These are phyloP conservation scores for Carallia pectinifolia DNA, from an alignment of 345 rosid genomes.

Conservation along the genomic window DNA sequence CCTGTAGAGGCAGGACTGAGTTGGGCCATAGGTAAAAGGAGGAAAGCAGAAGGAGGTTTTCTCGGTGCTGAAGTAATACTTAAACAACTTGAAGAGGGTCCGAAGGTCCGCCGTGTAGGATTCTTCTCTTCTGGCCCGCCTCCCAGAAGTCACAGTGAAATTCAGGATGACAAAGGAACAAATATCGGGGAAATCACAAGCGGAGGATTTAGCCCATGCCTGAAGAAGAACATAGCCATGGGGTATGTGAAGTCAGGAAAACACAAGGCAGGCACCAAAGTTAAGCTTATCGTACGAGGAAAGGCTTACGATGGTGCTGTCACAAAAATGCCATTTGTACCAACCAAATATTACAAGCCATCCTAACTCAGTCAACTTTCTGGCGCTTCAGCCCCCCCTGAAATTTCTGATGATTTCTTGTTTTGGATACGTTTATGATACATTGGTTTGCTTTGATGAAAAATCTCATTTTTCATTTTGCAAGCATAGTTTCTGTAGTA, in stretches of 20 bases:
- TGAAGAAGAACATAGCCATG: conserved; percentile 98
- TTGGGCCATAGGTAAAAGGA: conserved; percentile 98
- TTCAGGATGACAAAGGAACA: conserved; percentile 69
- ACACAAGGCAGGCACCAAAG: conserved; percentile 83
- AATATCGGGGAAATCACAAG: conserved; percentile 93
- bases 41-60: conserved; percentile 96
- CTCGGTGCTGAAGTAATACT: conserved; percentile 89
- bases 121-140: conserved; percentile 87
- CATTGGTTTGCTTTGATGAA: background rate
- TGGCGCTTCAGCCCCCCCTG: conserved; percentile 4
- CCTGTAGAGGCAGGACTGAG: conserved; percentile 96
- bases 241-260: conserved; percentile 92
- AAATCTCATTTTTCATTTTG: background rate
- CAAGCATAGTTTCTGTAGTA: background rate
- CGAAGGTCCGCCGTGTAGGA: conserved; percentile 82
- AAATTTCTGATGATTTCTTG: conserved; percentile 16
- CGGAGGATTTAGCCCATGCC: conserved; percentile 96
- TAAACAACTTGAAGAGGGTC: conserved; percentile 88
- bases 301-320: conserved; percentile 80
- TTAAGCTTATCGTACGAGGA: conserved; percentile 78
- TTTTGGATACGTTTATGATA: conserved; percentile 11
- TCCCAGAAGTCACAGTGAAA: conserved; percentile 90
- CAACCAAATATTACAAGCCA: conserved; percentile 88
- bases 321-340: conserved; percentile 88
- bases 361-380: conserved; percentile 29